phyloP scores from a whole-genome alignment of 768 basidiomycete genomes.

The Epithele typhae region DNA sequence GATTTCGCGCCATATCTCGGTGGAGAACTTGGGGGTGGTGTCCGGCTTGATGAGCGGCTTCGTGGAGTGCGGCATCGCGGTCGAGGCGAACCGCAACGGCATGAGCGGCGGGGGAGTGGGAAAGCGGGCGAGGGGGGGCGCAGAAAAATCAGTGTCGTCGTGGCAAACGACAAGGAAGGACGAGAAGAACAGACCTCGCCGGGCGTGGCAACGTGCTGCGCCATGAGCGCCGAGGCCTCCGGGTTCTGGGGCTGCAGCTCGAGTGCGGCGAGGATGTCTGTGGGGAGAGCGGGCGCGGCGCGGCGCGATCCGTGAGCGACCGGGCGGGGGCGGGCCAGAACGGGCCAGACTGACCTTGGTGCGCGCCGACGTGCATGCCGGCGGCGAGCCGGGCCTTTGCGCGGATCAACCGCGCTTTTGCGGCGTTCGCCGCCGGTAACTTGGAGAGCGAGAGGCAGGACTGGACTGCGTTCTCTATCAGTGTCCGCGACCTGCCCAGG shows the following conservation, averaged over 20 bases:
- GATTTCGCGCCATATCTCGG: slow-evolving; percentile 71
- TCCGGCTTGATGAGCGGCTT: slow-evolving; percentile 34
- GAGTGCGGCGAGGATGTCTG: slow-evolving; percentile 66
- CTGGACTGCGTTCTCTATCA: slow-evolving; percentile 73
- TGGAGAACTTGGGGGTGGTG: slow-evolving; percentile 52
- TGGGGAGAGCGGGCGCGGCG: neutral
- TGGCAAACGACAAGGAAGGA: neutral
- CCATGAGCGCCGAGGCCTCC: slow-evolving; percentile 58
- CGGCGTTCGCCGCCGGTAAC: slow-evolving; percentile 45
- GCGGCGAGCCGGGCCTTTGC: slow-evolving; percentile 62
- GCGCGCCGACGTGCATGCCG: slow-evolving; percentile 56
- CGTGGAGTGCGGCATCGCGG: slow-evolving; percentile 3
- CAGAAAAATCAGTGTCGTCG: slow-evolving; percentile 5
- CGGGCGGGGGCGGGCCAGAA: slow-evolving; percentile 15
- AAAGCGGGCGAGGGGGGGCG: neutral
- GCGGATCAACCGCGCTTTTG: slow-evolving; percentile 60
- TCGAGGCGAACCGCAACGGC: too few relatives aligned
- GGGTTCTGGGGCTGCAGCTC: slow-evolving; percentile 60
- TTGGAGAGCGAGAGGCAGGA: slow-evolving; percentile 59
- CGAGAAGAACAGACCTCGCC: slow-evolving; percentile 44
- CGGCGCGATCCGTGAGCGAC: slow-evolving; percentile 3
- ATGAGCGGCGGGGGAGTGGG: neutral
- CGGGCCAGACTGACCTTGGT: slow-evolving; percentile 47
- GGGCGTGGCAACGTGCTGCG: slow-evolving; percentile 50
- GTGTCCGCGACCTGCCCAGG: slow-evolving; percentile 44